Percentiles rank a stretch among this genome's conserved stretches.
Conservation (phyloP, 306 rosid genomes). For the Dalbergia oliveri region DNA sequence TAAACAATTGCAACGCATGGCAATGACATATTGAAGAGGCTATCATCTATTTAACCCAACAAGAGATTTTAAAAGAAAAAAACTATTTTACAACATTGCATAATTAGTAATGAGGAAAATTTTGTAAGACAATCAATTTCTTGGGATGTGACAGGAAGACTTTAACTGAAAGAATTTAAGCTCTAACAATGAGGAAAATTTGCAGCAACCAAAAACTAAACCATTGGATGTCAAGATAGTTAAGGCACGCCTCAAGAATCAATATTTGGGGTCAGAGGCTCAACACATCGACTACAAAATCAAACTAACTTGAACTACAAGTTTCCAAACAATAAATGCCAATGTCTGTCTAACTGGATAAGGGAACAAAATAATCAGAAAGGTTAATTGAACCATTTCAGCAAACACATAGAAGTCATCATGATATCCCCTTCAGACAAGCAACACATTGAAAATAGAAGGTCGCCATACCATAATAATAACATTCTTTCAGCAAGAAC, state of each 20-base stretch:
- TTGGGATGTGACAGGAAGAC: not conserved
- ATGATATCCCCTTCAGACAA: conserved; percentile 17
- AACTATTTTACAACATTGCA: not conserved
- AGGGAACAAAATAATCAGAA: conserved; percentile 3
- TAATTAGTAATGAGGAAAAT: conserved; percentile 7
- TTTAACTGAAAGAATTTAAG: not conserved
- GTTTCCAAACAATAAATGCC: conserved; percentile 28
- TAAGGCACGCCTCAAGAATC: not conserved
- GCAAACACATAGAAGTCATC: conserved; percentile 31
- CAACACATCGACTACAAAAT: conserved; percentile 5
- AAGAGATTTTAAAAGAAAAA: not conserved
- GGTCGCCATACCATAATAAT: conserved; percentile 70
- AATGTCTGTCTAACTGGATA: not conserved
- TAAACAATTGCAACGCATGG: not conserved
- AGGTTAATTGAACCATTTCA: conserved; percentile 39
- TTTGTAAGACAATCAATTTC: conserved; percentile 1
- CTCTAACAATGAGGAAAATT: not conserved
- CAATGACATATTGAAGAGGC: conserved; percentile 23
- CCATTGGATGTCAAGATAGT: not conserved
- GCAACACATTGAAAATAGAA: conserved; percentile 23
- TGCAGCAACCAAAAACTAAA: conserved; percentile 9
- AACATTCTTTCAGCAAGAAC: conserved; percentile 83
- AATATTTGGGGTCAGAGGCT: not conserved
- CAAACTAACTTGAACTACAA: not conserved
- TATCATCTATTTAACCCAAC: conserved; percentile 5